Conservation (phyloP, 352 stramenopile genomes). For the Phytophthora colocasiae region DNA sequence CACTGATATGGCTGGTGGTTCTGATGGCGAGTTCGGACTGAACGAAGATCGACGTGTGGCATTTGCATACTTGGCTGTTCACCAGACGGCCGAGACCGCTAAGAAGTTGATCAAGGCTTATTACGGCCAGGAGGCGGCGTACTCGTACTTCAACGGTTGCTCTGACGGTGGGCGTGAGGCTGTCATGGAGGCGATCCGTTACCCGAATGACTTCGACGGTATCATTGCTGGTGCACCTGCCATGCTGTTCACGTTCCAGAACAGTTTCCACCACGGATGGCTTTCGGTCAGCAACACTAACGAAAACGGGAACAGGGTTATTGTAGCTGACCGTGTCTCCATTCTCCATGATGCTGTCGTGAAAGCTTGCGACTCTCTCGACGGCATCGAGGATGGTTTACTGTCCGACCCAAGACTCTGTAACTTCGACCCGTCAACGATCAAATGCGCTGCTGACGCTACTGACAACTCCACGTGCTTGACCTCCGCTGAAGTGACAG, state of each 20-base stretch:
- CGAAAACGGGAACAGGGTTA: conserved; percentile 29
- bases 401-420: conserved; percentile 47
- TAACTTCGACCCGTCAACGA: conserved; percentile 39
- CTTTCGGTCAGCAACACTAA: conserved; percentile 43
- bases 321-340: conserved; percentile 36
- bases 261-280: conserved; percentile 53
- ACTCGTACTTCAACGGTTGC: conserved; percentile 58
- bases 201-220: conserved; percentile 50
- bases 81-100: conserved; percentile 42
- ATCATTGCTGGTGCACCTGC: conserved; percentile 49
- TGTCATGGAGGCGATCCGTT: conserved; percentile 49
- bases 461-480: conserved; percentile 50
- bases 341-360: conserved; percentile 50
- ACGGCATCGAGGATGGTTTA: conserved; percentile 48
- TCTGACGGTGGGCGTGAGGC: conserved; percentile 51
- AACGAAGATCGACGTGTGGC: conserved; percentile 34
- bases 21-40: conserved; percentile 42
- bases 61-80: conserved; percentile 51
- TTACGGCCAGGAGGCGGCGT: conserved; percentile 44
- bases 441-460: conserved; percentile 33
- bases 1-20: conserved; percentile 45
- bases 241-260: conserved; percentile 54
- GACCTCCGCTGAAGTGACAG: conserved; percentile 37
- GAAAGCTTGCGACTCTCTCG: conserved; percentile 40
- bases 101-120: conserved; percentile 52